Evolutionary conservation across 2,329 filamentous ascomycete genomes (phyloP), one percentile per base, ranked within the genome.

Genomic region (Fusarium gaditjirri): DNA sequence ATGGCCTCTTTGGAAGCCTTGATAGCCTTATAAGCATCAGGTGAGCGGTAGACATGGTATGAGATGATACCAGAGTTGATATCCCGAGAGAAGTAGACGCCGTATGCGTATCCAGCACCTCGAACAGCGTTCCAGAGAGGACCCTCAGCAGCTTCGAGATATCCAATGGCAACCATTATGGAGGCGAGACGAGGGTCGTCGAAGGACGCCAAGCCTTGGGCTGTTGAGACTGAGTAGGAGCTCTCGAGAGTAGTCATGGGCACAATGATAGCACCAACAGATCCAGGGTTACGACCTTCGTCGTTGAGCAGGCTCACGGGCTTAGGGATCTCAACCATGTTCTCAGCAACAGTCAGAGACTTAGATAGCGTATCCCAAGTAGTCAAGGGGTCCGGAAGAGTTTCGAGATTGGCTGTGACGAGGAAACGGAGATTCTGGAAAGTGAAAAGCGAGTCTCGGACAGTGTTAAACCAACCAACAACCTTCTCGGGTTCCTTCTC

Each of bases 81-180:
- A 77, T 94, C 92, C 49, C 93, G 91, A 47, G 87, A 87, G 78
- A 98, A 97, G 76, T 88, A 90, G 2, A 93, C 92, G 58, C 95
- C 95, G 78, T 99, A 99, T 1, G 96, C 96, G 57, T 98, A 90
- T 47, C 96, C 96, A 46, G 94, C 96, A 61, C 96, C 96, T 50
- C 96, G 94, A 53, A 98, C 93, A 1, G 94, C 94, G 71, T 92
- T 92, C 95, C 96, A 98, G 36, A 99, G 89, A 2, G 96, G 96
- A 0, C 96, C 96, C 81, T 99, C 96, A 23, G 97, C 93, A 2
- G 94, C 91, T 78, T 98, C 95, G 68, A 99, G 91, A 79, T 98
- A 98, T 25, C 94, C 91, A 54, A 94, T 90, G 2, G 95, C 94
- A 12, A 99, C 95, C 80, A 97, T 89, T 56, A 97, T 87, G 5